phyloP scores from a whole-genome alignment of 768 basidiomycete genomes.

The Asterophora lycoperdoides region DNA sequence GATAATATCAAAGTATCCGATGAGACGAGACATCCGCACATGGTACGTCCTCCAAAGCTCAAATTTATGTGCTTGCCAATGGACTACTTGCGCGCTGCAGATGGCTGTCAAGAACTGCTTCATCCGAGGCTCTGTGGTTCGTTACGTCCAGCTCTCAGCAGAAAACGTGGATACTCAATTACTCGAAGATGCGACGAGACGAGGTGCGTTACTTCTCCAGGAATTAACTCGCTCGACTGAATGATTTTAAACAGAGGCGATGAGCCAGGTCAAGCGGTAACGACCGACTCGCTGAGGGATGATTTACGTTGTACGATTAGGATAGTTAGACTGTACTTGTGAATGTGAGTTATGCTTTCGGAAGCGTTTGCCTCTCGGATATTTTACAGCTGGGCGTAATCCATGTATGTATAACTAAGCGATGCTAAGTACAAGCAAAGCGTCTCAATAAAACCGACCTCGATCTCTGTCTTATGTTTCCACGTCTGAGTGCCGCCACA shows the following conservation, averaged over 20 bases:
- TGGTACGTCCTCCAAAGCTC: constrained; percentile 78
- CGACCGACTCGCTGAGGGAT: constrained; percentile 2
- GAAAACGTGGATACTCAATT: constrained; percentile 93
- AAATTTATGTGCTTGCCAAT: background rate
- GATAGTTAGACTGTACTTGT: constrained; percentile 11
- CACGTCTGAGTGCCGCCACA: constrained; percentile 61
- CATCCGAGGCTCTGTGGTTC: constrained; percentile 96
- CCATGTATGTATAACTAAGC: too few species aligned
- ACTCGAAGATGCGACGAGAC: constrained; percentile 91
- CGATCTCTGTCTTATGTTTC: background rate
- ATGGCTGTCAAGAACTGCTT: constrained; percentile 99
- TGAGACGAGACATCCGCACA: constrained; percentile 92
- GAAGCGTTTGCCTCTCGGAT: background rate
- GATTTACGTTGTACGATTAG: constrained; percentile 10
- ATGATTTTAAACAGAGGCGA: constrained; percentile 36
- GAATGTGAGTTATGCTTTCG: constrained; percentile 12
- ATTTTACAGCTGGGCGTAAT: background rate
- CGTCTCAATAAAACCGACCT: too few species aligned
- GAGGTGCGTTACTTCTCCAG: constrained; percentile 53
- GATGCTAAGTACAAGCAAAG: too few species aligned
- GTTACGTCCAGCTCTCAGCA: constrained; percentile 92
- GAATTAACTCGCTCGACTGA: background rate
- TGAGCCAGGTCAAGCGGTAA: constrained; percentile 42
- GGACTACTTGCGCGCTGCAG: constrained; percentile 35
- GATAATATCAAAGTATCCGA: constrained; percentile 93